Evolutionary conservation across 345 rosid genomes (phyloP).

Genomic region (Populus nigra): DNA sequence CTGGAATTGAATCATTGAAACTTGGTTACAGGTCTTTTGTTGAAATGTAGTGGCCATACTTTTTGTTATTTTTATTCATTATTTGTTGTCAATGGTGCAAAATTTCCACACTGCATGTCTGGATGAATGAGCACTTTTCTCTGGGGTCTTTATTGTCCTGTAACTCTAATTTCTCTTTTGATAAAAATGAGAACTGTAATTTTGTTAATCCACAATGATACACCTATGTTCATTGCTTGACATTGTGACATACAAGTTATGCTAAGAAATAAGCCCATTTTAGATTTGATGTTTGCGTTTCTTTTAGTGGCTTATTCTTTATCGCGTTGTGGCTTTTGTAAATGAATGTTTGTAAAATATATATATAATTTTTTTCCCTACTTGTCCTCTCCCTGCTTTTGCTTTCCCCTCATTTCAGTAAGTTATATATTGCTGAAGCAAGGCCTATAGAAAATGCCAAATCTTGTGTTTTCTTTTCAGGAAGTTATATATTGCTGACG

Average conservation of each 20-base stretch:
- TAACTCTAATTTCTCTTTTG: background rate
- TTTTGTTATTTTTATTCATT: background rate
- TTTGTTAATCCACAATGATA: background rate
- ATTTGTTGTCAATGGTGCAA: background rate
- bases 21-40: background rate
- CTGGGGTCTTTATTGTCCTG: background rate
- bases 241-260: background rate
- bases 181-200: background rate
- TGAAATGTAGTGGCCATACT: background rate
- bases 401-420: background rate
- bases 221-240: background rate
- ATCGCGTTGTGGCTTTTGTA: background rate
- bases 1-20: background rate
- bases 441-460: background rate
- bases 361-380: background rate
- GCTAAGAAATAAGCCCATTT: background rate
- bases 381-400: background rate
- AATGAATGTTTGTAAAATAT: background rate
- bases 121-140: background rate
- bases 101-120: background rate
- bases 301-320: background rate
- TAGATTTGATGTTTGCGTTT: background rate
- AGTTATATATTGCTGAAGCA: background rate
- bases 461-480: slow-evolving; percentile 36
- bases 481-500: slow-evolving; percentile 96